These are phyloP conservation scores for Populus hybrid DNA, from an alignment of 441 rosid genomes.

Conservation along the genomic window DNA sequence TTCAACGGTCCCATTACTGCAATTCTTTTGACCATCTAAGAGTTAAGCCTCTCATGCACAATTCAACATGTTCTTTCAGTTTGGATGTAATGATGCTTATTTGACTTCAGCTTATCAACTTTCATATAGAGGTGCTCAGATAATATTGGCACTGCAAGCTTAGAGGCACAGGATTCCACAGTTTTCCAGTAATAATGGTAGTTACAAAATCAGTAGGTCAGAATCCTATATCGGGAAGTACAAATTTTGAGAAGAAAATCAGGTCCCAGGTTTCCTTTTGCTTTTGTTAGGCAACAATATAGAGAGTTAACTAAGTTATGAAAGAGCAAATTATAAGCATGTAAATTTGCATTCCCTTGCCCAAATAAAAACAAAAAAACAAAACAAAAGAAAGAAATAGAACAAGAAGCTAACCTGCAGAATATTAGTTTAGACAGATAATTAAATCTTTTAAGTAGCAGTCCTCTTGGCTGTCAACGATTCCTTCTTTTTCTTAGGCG, in stretches of 20 bases:
- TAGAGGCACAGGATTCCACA: not conserved
- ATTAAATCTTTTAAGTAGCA: conserved; percentile 3
- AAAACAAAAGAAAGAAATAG: not conserved
- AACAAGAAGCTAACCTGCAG: conserved; percentile 19
- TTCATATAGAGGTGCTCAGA: not conserved
- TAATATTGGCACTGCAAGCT: not conserved
- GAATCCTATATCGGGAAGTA: not conserved
- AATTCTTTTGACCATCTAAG: not conserved
- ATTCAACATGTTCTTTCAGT: not conserved
- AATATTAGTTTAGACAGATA: not conserved
- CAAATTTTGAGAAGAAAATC: not conserved
- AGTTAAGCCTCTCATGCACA: not conserved
- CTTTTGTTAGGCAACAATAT: not conserved
- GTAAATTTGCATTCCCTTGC: not conserved
- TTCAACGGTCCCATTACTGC: not conserved
- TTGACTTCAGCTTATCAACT: not conserved
- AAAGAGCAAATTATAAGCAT: not conserved
- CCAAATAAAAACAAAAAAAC: not conserved
- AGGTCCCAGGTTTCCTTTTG: not conserved
- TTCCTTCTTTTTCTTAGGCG: conserved; percentile 11
- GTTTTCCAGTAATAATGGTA: not conserved
- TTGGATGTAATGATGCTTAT: not conserved
- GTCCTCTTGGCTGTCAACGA: conserved; percentile 16
- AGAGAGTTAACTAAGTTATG: not conserved
- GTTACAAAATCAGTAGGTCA: not conserved